phyloP scores from a whole-genome alignment of 768 basidiomycete genomes.

The Boletellus ananiceps region DNA sequence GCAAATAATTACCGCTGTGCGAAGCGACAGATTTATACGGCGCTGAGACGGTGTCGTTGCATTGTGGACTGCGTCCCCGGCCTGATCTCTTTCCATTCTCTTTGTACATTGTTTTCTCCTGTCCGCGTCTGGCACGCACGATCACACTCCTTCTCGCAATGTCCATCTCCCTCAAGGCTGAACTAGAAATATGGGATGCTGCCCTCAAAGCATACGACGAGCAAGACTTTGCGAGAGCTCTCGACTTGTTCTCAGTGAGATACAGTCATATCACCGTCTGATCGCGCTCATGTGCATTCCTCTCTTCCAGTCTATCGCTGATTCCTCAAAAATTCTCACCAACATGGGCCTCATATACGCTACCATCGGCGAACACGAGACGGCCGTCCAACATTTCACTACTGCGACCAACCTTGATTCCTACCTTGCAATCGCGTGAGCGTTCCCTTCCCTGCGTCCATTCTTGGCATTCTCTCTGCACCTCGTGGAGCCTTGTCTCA shows the following conservation, averaged over 20 bases:
- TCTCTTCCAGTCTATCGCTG: slow-evolving; percentile 58
- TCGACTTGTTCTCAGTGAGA: slow-evolving; percentile 72
- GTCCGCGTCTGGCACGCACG: slow-evolving; percentile 27
- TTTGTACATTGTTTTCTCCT: not conserved
- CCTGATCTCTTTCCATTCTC: not conserved
- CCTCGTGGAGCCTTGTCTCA: not conserved
- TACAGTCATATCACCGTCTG: not conserved
- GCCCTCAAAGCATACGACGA: slow-evolving; percentile 88
- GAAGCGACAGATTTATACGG: not conserved
- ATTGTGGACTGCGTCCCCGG: slow-evolving; percentile 21
- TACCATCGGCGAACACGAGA: slow-evolving; percentile 83
- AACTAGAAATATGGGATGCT: slow-evolving; percentile 82
- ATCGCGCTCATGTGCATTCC: not conserved
- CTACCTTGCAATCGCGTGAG: slow-evolving; percentile 85
- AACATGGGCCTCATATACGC: slow-evolving; percentile 95
- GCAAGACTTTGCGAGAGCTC: slow-evolving; percentile 59
- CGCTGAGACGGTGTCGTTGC: not conserved
- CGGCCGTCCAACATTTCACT: slow-evolving; percentile 76
- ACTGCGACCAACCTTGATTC: slow-evolving; percentile 75
- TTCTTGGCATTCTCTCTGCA: not conserved
- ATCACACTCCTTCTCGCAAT: slow-evolving; percentile 11
- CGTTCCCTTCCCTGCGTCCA: slow-evolving; percentile 11
- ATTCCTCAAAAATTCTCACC: slow-evolving; percentile 85
- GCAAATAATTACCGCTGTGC: not conserved
- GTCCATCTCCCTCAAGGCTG: slow-evolving; percentile 55